Base-by-base conservation (phyloP, 805 yeast genomes). In the Candida vaughaniae region DNA sequence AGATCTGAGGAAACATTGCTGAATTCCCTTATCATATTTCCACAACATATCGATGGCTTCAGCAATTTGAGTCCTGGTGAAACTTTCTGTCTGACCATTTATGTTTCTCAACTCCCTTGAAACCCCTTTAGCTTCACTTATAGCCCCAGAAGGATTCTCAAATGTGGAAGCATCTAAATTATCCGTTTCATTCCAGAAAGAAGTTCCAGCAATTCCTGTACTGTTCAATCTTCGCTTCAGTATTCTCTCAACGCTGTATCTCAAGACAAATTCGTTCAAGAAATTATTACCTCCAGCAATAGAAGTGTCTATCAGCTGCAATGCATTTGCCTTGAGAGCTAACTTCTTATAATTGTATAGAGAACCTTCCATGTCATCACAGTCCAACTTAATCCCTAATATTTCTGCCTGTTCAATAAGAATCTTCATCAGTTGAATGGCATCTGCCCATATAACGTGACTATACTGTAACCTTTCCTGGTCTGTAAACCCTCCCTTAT, bases 381-480 rank as follows among this genome's bases (percentile, higher is more conserved):
- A 80, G 35, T 79, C 83, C 38, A 88, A 62, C 1, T 67, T 66
- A 20, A 86, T 81, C 1, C 78, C 78, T 42, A 83, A 49, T 50
- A 72, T 77, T 25, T 88, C 62, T 0, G 95, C 90, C 52, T 85
- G 87, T n/a, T 81, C 69, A 19, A 91, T 77, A 36, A 90, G 64
- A 16, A 59, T 60, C 54, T 84, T 80, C 93, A 90, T 88, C 25
- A 87, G 75, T 47, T 86, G 88, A 33, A 90, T 78, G 1, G 93
- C 78, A 60, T 91, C 97, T 10, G 85, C 85, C 96, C 97, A 93
- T 16, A 93, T 87, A 14, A 91, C 86, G 48, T 88, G 89, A 2
- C 85, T 60, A 58, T 89, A 93, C 56, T 85, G 90, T 29, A 69
- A 51, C 36, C 95, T 70, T 58, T 93, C 98, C 45, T 80, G 84